Base-by-base conservation (phyloP, 225 moss, liverwort and hornwort species). In the Marchantia polymorpha region DNA sequence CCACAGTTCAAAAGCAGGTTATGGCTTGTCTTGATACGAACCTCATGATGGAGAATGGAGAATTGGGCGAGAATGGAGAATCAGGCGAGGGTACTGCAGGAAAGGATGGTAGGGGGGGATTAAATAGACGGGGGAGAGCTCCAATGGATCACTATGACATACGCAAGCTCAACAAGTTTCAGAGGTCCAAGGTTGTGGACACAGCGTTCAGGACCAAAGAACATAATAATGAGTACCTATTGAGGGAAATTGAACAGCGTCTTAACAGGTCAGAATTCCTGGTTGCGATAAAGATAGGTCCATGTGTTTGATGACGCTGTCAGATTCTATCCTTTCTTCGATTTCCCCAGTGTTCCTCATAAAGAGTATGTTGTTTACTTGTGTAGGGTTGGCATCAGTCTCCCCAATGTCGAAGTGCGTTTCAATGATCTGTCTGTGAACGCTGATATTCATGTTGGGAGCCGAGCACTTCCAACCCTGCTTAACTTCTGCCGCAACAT, bases 341-440 rank as follows among this genome's bases (percentile, higher is more conserved):
- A 39, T 39, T 39, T 39, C 39, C 39, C 5, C 39, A 5, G 5
- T 2, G 39, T 39, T 39, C 39, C 5, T 39, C 39, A 39, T 39
- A 39, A 5, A 39, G 3, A 39, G 2, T 39, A 39, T 39, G 39
- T 39, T 39, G 39, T 39, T 39, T 39, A 39, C n/a, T 74, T 8
- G 25, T 52, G n/a, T 75, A 88, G 87, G 60, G 88, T 81, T 19
- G 75, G 58, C 10, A 85, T 88, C 9, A 15, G 79, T 31, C 83
- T 82, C 2, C 88, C 85, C 3, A 83, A 75, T 0, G 85, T 88
- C 20, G 88, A 88, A 78, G 88, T 88, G 13, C 88, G 88, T 29
- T 88, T 88, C 67, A 0, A 85, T 51, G 30, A 88, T 73, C 75
- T 88, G 59, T 54, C 14, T 19, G 78, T 88, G 0, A 22, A 74